These are phyloP conservation scores for Zygosaccharomyces siamensis DNA, from an alignment of 805 yeast genomes.

Conservation along the genomic window DNA sequence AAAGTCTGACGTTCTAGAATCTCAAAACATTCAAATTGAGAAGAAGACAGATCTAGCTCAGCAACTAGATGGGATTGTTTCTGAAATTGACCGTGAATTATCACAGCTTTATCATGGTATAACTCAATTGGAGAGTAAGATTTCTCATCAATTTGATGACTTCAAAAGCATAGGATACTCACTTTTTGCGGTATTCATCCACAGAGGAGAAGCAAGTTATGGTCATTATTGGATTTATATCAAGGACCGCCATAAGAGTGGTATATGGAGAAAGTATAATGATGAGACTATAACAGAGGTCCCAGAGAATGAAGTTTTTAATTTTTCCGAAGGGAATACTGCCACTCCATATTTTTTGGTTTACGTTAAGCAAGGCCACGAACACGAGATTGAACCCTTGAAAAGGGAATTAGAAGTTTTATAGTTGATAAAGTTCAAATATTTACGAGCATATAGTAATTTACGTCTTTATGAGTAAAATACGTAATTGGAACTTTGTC, in stretches of 20 bases:
- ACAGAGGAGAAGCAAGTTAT: slow-evolving; percentile 90
- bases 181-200: slow-evolving; percentile 88
- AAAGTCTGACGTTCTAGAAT: slow-evolving; percentile 40
- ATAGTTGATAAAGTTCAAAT: slow-evolving; percentile 4
- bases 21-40: slow-evolving; percentile 39
- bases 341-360: slow-evolving; percentile 95
- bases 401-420: slow-evolving; percentile 40
- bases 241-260: slow-evolving; percentile 58
- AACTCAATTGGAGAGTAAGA: slow-evolving; percentile 41
- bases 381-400: slow-evolving; percentile 58
- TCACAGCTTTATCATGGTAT: slow-evolving; percentile 40
- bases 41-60: slow-evolving; percentile 16
- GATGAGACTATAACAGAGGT: slow-evolving; percentile 94
- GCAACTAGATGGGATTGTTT: slow-evolving; percentile 43
- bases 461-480: slow-evolving; percentile 9
- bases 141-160: slow-evolving; percentile 56
- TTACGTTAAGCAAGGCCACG: slow-evolving; percentile 63
- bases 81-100: slow-evolving; percentile 44
- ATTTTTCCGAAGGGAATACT: slow-evolving; percentile 61
- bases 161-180: slow-evolving; percentile 68
- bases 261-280: slow-evolving; percentile 79
- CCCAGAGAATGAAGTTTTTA: slow-evolving; percentile 55
- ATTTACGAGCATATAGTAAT: slow-evolving; percentile 5
- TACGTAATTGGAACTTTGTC: slow-evolving; percentile 33
- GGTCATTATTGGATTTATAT: slow-evolving; percentile 98